Conservation (phyloP, 257 asterid species). For the Solanum chilense region DNA sequence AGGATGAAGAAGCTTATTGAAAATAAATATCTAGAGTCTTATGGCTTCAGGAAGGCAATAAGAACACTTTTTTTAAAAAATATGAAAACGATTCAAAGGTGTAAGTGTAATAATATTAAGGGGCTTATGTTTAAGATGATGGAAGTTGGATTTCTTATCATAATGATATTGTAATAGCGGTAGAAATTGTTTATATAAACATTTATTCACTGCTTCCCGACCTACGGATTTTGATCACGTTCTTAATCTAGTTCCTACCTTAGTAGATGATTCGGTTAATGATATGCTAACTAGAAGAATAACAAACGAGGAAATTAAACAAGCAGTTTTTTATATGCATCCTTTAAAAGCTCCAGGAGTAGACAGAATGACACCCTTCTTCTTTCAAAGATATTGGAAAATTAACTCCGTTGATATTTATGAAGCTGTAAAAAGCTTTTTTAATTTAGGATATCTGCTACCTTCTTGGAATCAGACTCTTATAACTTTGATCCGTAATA, state of each 20-base stretch:
- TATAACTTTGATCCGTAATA: too few species aligned
- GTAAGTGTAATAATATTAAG: not conserved
- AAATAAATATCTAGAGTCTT: not conserved
- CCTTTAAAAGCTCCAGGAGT: too few species aligned
- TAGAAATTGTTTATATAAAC: not conserved
- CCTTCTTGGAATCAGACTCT: not conserved
- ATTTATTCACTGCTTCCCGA: not conserved
- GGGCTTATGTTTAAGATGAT: not conserved
- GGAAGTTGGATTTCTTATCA: not conserved
- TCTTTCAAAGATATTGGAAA: too few species aligned
- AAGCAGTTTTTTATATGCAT: too few species aligned
- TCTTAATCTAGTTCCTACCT: not conserved
- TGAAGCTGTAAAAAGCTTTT: too few species aligned
- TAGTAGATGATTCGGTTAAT: too few species aligned
- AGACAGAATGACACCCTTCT: too few species aligned
- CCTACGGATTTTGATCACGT: not conserved
- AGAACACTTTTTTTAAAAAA: not conserved
- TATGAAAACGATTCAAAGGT: too few species aligned
- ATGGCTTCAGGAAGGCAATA: not conserved
- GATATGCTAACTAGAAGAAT: not conserved
- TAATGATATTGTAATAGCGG: too few species aligned
- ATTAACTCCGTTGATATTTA: too few species aligned
- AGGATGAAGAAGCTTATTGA: not conserved
- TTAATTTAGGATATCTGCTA: too few species aligned
- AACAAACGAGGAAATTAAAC: too few species aligned